Conservation (phyloP, 1,284 basidiomycete species). For the Microbotryum saponariae region DNA sequence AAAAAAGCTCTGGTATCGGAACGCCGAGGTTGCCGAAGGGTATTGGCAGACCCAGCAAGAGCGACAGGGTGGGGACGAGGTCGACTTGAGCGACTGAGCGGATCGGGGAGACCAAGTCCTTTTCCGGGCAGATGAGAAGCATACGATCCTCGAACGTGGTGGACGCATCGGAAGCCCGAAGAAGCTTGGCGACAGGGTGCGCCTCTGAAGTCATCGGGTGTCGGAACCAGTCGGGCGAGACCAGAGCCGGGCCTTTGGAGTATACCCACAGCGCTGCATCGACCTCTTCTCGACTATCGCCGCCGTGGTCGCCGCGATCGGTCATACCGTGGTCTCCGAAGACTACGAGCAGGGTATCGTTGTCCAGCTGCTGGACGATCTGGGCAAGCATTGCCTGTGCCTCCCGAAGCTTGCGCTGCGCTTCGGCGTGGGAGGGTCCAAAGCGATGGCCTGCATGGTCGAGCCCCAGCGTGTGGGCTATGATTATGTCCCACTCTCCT, state of each 20-base stretch:
- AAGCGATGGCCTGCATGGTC: constrained; percentile 95
- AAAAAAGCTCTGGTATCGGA: constrained; percentile 83
- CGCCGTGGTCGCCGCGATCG: constrained; percentile 86
- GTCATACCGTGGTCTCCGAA: constrained; percentile 99
- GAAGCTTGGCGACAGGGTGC: constrained; percentile 16
- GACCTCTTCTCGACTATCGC: constrained; percentile 79
- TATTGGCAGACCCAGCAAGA: constrained; percentile 86
- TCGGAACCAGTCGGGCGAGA: constrained; percentile 26
- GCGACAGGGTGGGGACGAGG: constrained; percentile 77
- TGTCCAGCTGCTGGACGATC: constrained; percentile 58
- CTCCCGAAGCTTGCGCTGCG: constrained; percentile 75
- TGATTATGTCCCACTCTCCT: constrained; percentile 65
- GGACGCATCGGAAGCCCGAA: background rate
- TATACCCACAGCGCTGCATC: constrained; percentile 87
- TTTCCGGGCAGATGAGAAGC: constrained; percentile 16
- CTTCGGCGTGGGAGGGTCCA: constrained; percentile 77
- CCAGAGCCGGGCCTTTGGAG: constrained; percentile 47
- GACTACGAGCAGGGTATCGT: constrained; percentile 81
- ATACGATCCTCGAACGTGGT: constrained; percentile 20
- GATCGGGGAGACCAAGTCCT: constrained; percentile 40
- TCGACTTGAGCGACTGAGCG: constrained; percentile 88
- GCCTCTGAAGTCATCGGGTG: background rate
- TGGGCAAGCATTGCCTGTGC: constrained; percentile 72
- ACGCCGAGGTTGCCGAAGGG: constrained; percentile 92
- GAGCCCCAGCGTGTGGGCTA: constrained; percentile 94